Percentiles rank a stretch among this genome's conserved stretches.
These are phyloP conservation scores for Biscutella laevigata DNA, from an alignment of 441 rosid species.

Conservation along the genomic window DNA sequence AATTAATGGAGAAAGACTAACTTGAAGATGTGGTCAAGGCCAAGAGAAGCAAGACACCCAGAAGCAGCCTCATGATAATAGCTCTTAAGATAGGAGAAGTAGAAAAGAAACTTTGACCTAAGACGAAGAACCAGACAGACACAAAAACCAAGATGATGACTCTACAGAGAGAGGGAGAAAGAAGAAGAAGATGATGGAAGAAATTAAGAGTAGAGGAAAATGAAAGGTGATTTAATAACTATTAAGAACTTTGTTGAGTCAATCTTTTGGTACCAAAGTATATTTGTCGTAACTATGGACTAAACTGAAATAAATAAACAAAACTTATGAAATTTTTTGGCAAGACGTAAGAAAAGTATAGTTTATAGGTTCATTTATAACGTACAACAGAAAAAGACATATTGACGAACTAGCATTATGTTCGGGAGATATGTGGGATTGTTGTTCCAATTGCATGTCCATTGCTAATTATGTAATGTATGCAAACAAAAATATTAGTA, in stretches of 20 bases:
- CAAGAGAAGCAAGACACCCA: conserved; percentile 40
- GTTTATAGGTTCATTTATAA: neutral
- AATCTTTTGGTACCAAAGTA: conserved; percentile 12
- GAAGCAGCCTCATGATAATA: conserved; percentile 41
- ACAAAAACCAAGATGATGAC: conserved; percentile 22
- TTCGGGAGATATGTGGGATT: conserved; percentile 8
- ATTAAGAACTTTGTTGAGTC: conserved; percentile 1
- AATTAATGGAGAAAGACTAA: conserved; percentile 25
- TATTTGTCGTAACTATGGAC: neutral
- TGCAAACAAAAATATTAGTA: no score
- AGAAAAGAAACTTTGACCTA: neutral
- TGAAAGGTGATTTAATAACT: neutral
- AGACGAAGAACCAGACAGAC: neutral
- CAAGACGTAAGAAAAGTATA: no score
- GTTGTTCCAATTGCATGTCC: neutral
- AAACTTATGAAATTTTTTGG: no score
- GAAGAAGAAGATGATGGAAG: neutral
- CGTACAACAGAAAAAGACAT: conserved; percentile 10
- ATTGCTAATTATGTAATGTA: neutral
- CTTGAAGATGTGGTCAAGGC: conserved; percentile 59
- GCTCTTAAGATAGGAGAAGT: conserved; percentile 11
- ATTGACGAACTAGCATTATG: conserved; percentile 10
- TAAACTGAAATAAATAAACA: neutral
- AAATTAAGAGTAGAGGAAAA: neutral
- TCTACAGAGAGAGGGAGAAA: conserved; percentile 4